phyloP scores from a whole-genome alignment of 75 land plant genomes.

The Ceratopteris richardii region DNA sequence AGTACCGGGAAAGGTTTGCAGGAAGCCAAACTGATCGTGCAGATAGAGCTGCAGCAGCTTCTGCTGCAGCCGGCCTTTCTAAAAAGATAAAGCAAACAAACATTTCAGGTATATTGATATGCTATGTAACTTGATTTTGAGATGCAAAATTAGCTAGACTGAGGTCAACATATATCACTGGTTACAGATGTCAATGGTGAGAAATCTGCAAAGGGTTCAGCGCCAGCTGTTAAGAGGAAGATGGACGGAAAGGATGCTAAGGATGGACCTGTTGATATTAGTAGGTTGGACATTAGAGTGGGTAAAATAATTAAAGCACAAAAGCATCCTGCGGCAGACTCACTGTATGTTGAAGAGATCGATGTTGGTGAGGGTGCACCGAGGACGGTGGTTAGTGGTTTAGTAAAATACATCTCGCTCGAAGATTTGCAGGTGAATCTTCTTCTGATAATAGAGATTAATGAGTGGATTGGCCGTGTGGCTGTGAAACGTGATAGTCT shows the following conservation, averaged over 20 bases:
- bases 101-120: slow-evolving; percentile 37
- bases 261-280: slow-evolving; percentile 36
- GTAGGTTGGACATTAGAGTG: slow-evolving; percentile 86
- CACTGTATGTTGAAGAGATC: slow-evolving; percentile 95
- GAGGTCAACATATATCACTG: too few species aligned
- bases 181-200: slow-evolving; percentile 1
- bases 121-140: too few species aligned
- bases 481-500: too few species aligned
- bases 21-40: slow-evolving; percentile 94
- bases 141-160: too few species aligned
- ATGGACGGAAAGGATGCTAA: slow-evolving; percentile 30
- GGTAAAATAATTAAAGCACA: slow-evolving; percentile 69
- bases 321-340: slow-evolving; percentile 96
- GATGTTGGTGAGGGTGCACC: slow-evolving; percentile 80
- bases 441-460: background rate
- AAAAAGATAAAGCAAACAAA: slow-evolving; percentile 40
- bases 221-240: slow-evolving; percentile 30
- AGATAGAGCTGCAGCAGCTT: slow-evolving; percentile 37
- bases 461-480: too few species aligned
- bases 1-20: slow-evolving; percentile 57
- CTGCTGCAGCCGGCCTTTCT: slow-evolving; percentile 37
- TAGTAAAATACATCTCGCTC: slow-evolving; percentile 82
- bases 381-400: slow-evolving; percentile 94
- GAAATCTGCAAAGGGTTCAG: slow-evolving; percentile 2
- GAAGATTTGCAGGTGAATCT: slow-evolving; percentile 84